Evolutionary conservation across 768 basidiomycete genomes (phyloP), one percentile per base, ranked within the genome.

Genomic region (Fibroporia radiculosa): DNA sequence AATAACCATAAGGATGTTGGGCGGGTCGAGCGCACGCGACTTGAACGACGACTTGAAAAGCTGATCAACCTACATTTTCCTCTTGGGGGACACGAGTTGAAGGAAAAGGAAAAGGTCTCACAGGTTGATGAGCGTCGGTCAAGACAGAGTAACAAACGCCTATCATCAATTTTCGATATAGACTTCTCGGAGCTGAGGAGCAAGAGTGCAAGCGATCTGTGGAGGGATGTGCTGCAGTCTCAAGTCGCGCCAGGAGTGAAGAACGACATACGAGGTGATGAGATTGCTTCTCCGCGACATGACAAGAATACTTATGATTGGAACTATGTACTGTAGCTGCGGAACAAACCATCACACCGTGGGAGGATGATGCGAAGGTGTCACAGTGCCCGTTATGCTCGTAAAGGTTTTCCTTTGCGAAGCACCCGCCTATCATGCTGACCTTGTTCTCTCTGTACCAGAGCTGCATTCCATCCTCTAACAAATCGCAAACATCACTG

Each of bases 401-500:
- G 91, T 88, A 62, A 61, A 78, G 66, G 12, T 5, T 27, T 31
- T 16, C 26, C 28, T 29, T 0, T 33, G 27, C 13, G 16, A 18
- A 16, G 20, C 33, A 3, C 48, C 7, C 11, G 36, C 32, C 32
- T 38, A 34, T 35, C 32, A 24, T 11, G 46, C 22, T 14, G 6
- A 35, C 22, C 4, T 10, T 42, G 3, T 20, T 38, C 40, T 44
- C 7, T 6, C 19, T 25, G 24, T 47, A 20, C n/a, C 5, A 79
- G 78, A 52, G 72, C 76, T 40, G 77, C 84, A 1, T 98, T 98
- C 59, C 87, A 93, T 58, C 78, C 88, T 0, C 65, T 98, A 2
- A 89, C 91, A 1, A 95, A 92, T 53, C 80, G 95, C 12, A 95
- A 95, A 65, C 95, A 98, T 54, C 95, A 98, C 58, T 98, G 95